phyloP scores from a whole-genome alignment of 495 filamentous ascomycete genomes.

The Xylaria palmicola region DNA sequence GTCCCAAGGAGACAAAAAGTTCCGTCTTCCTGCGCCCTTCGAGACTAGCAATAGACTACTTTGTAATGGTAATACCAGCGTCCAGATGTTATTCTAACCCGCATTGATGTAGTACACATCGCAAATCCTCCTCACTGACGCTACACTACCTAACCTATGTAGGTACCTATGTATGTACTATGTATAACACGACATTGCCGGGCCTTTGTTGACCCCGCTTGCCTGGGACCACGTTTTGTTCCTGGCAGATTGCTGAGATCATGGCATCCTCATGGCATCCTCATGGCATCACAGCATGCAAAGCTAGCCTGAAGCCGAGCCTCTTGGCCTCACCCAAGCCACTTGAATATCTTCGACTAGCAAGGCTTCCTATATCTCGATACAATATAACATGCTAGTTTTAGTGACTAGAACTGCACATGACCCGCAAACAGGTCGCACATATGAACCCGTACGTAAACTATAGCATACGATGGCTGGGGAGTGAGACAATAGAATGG shows the following conservation, averaged over 20 bases:
- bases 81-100: too few species aligned
- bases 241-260: slow-evolving; percentile 7
- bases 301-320: neutral
- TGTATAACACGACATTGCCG: neutral
- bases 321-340: neutral
- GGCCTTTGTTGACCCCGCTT: neutral
- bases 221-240: slow-evolving; percentile 8
- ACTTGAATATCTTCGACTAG: too few species aligned
- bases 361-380: too few species aligned
- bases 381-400: neutral
- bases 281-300: neutral
- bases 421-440: too few species aligned
- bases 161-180: neutral
- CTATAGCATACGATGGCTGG: neutral
- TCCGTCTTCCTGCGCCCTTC: too few species aligned
- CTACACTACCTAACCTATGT: too few species aligned
- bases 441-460: too few species aligned
- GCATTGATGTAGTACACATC: too few species aligned
- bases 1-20: neutral
- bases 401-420: neutral
- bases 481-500: neutral
- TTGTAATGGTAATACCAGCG: too few species aligned
- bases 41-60: too few species aligned
- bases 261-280: too few species aligned
- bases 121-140: too few species aligned